phyloP scores from a whole-genome alignment of 331 rosid genomes.

The Erythrophleum ivorense region DNA sequence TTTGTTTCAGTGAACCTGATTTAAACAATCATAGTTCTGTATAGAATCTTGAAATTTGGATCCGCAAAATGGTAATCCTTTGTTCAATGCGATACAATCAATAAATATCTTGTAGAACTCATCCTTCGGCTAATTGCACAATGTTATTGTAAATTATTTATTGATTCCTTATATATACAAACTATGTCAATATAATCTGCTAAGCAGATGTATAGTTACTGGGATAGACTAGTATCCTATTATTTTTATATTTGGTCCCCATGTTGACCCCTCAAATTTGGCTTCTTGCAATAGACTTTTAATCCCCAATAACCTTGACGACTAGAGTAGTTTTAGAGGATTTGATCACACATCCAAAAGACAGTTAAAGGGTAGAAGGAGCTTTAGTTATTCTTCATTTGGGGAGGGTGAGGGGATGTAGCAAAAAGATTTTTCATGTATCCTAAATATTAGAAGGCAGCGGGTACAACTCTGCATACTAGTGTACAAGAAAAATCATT shows the following conservation, averaged over 20 bases:
- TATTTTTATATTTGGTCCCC: background rate
- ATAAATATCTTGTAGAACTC: background rate
- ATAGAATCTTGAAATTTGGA: conserved; percentile 6
- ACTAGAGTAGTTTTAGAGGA: conserved; percentile 2
- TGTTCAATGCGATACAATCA: background rate
- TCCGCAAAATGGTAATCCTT: background rate
- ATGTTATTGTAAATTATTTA: background rate
- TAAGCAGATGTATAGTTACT: background rate
- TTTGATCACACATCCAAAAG: background rate
- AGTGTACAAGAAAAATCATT: conserved; percentile 5
- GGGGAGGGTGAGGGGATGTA: background rate
- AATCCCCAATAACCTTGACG: background rate
- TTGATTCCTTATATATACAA: too few species aligned
- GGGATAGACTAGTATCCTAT: background rate
- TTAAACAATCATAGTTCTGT: background rate
- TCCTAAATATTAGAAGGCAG: conserved; percentile 1
- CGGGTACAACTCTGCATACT: background rate
- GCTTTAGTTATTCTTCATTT: background rate
- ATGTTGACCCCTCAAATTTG: background rate
- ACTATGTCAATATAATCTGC: background rate
- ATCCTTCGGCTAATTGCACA: background rate
- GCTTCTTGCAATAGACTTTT: background rate
- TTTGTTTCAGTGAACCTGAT: background rate
- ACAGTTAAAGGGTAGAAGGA: background rate
- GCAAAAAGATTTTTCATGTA: background rate